These are phyloP conservation scores for Raphanus raphanistrum DNA, from an alignment of 345 rosid species.

Conservation along the genomic window DNA sequence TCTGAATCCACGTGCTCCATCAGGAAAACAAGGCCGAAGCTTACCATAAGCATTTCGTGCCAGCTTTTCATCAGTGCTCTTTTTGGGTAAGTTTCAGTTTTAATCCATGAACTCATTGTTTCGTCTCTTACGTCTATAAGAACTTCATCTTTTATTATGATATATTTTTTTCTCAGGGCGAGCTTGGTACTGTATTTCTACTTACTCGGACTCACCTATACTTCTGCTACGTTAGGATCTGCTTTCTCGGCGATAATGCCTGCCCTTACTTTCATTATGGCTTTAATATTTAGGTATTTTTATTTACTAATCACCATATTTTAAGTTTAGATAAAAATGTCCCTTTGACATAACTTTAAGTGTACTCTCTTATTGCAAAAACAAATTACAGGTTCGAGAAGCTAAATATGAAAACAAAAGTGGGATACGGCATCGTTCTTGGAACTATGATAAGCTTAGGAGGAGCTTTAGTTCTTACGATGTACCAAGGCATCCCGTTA, in stretches of 20 bases:
- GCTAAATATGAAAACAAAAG: conserved; percentile 42
- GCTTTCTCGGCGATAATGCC: conserved; percentile 66
- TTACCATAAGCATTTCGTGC: conserved; percentile 50
- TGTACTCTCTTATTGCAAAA: conserved; percentile 8
- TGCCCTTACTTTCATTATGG: conserved; percentile 62
- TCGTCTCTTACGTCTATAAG: background rate
- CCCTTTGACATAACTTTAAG: background rate
- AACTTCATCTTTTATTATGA: background rate
- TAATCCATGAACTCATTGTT: background rate
- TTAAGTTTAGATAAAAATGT: background rate
- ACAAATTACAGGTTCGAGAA: conserved; percentile 53
- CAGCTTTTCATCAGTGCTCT: conserved; percentile 67
- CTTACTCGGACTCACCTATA: conserved; percentile 64
- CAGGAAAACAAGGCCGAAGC: conserved; percentile 72
- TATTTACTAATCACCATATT: background rate
- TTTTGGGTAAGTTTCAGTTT: conserved; percentile 49
- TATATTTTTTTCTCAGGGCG: conserved; percentile 40
- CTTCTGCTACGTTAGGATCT: conserved; percentile 62
- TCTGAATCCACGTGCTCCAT: background rate
- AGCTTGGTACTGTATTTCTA: conserved; percentile 62
- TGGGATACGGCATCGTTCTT: conserved; percentile 45
- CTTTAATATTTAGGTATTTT: conserved; percentile 59
- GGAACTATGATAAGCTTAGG: conserved; percentile 54
- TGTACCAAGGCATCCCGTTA: conserved; percentile 54
- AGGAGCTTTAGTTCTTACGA: conserved; percentile 54